These are phyloP conservation scores for Mucor saturninus DNA, from an alignment of 371 early-diverging fungal genomes.

Conservation along the genomic window DNA sequence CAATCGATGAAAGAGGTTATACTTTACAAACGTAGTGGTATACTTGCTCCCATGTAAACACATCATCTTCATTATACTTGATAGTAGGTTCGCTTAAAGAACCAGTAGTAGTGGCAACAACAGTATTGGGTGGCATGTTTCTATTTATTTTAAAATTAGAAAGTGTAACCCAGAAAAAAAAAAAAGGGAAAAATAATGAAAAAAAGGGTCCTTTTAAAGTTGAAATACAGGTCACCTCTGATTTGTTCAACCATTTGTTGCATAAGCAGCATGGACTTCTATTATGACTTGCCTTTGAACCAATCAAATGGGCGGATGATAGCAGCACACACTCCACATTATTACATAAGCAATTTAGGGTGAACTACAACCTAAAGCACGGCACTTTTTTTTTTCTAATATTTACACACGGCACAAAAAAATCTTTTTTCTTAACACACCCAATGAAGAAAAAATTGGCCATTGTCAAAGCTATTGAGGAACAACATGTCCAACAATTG, in stretches of 20 bases:
- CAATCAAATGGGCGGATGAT: not conserved
- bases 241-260: conserved; percentile 1
- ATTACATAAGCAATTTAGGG: not conserved
- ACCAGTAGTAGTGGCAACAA: conserved; percentile 6
- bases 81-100: not conserved
- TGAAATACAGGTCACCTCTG: not conserved
- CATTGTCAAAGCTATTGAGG: conserved; percentile 3
- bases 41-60: conserved; percentile 28
- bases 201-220: conserved; percentile 16
- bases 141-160: not conserved
- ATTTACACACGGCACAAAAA: not conserved
- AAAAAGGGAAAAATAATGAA: not conserved
- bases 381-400: not conserved
- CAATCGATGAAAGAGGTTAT: no score
- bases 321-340: not conserved
- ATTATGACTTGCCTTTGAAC: not conserved
- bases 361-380: no score
- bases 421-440: not conserved
- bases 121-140: conserved; percentile 20
- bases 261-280: conserved; percentile 6
- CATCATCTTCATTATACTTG: conserved; percentile 10
- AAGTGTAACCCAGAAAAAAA: not conserved
- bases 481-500: conserved; percentile 29
- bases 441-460: conserved; percentile 1
- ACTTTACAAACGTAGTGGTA: conserved; percentile 30